Evolutionary conservation across 345 rosid species (phyloP).

Genomic region (Pseudoturritis turrita): DNA sequence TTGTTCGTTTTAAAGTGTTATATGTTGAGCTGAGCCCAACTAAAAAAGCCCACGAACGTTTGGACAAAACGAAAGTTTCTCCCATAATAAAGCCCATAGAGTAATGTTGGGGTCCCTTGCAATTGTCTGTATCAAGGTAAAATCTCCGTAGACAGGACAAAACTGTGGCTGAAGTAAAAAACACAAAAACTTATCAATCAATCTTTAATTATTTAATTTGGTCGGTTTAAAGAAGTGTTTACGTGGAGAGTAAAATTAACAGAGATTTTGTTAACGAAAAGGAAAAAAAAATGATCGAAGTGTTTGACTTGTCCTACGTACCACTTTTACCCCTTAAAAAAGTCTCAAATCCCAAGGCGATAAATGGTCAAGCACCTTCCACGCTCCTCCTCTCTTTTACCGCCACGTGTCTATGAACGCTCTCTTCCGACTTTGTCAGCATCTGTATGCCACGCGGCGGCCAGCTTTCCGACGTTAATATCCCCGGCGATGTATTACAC

Average conservation of each 20-base stretch:
- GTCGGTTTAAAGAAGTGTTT: constrained; percentile 24
- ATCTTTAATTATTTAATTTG: background rate
- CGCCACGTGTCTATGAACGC: constrained; percentile 17
- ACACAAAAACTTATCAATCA: background rate
- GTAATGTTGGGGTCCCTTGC: background rate
- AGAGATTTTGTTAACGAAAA: background rate
- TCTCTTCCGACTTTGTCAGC: constrained; percentile 20
- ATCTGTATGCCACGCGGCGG: constrained; percentile 17
- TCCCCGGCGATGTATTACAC: background rate
- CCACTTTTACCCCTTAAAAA: background rate
- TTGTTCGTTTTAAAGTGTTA: background rate
- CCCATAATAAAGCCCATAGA: background rate
- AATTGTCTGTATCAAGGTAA: background rate
- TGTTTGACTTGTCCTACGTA: constrained; percentile 12
- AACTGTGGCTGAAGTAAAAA: background rate
- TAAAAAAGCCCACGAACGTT: background rate
- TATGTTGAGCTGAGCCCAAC: background rate
- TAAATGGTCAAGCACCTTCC: constrained; percentile 29
- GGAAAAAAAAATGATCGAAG: background rate
- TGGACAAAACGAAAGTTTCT: background rate
- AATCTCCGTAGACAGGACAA: background rate
- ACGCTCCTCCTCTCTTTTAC: constrained; percentile 23
- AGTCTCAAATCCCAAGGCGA: constrained; percentile 23
- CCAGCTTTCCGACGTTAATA: constrained; percentile 10
- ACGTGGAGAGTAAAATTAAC: constrained; percentile 22